A percentile compares a stretch with the other conserved stretches of the same genome.
These are phyloP conservation scores for Arthonia radiata DNA, from an alignment of 495 filamentous ascomycete species.

Conservation along the genomic window DNA sequence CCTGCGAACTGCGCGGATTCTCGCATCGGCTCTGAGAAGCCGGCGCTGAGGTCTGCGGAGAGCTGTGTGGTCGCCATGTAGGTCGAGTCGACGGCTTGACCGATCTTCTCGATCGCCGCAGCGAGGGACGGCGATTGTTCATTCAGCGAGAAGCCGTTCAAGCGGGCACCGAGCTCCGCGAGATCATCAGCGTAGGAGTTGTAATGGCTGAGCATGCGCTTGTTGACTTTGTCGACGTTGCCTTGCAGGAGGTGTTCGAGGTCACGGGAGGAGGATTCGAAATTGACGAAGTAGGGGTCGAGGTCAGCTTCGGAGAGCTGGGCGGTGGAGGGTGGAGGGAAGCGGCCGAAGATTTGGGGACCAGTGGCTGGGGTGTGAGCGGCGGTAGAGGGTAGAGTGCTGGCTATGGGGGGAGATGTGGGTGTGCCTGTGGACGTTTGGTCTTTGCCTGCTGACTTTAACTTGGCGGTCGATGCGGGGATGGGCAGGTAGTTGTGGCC, in stretches of 20 bases:
- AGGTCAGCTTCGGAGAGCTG: conserved; percentile 67
- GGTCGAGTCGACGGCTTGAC: conserved; percentile 84
- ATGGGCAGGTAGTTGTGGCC: conserved; percentile 74
- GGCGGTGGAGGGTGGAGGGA: conserved; percentile 56
- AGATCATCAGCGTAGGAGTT: conserved; percentile 65
- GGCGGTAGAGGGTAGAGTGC: conserved; percentile 22
- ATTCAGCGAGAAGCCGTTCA: conserved; percentile 90
- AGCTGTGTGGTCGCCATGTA: conserved; percentile 91
- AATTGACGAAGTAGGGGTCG: conserved; percentile 84
- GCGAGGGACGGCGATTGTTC: conserved; percentile 70
- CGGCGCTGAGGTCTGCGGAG: conserved; percentile 54
- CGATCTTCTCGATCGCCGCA: conserved; percentile 81
- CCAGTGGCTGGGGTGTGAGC: conserved; percentile 37
- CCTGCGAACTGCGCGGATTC: conserved; percentile 94
- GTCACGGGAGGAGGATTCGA: conserved; percentile 68
- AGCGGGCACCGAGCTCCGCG: conserved; percentile 73
- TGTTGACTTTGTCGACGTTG: conserved; percentile 86
- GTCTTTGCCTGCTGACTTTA: conserved; percentile 42
- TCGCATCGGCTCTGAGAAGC: conserved; percentile 89
- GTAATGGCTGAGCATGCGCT: conserved; percentile 63
- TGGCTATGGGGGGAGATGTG: conserved; percentile 20
- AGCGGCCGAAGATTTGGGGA: conserved; percentile 45
- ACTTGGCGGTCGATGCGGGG: conserved; percentile 60
- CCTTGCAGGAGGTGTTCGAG: conserved; percentile 69
- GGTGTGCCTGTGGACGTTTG: conserved; percentile 28